phyloP scores from a whole-genome alignment of 1,139 yeast genomes.

The Yamadazyma atlantica region DNA sequence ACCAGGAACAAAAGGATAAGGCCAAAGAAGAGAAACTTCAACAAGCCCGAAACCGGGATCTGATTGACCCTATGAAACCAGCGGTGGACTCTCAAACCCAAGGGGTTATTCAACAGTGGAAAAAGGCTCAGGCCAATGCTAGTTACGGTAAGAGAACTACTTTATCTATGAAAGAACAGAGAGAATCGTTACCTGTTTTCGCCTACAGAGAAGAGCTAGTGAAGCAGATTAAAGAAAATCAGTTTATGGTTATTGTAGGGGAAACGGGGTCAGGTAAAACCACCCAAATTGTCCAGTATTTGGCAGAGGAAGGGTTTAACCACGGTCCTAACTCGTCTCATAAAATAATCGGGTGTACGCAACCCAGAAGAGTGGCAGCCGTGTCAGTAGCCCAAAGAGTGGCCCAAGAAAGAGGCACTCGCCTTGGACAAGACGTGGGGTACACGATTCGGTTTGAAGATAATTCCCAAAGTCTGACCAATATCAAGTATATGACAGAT shows the following conservation, averaged over 20 bases:
- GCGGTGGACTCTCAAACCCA: conserved; percentile 1
- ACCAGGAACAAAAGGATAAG: conserved; percentile 49
- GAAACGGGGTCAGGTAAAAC: conserved; percentile 50
- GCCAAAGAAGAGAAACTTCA: conserved; percentile 30
- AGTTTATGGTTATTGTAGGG: conserved; percentile 47
- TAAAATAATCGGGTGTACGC: conserved; percentile 75
- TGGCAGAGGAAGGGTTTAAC: conserved; percentile 39
- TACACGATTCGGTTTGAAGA: conserved; percentile 90
- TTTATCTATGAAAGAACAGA: conserved; percentile 61
- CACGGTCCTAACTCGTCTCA: conserved; percentile 15
- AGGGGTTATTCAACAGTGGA: conserved; percentile 17
- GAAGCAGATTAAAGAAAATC: conserved; percentile 48
- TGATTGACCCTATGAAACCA: conserved; percentile 43
- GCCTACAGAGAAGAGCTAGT: conserved; percentile 59
- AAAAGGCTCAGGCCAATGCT: conserved; percentile 40
- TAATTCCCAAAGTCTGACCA: conserved; percentile 52
- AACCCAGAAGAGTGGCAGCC: conserved; percentile 96
- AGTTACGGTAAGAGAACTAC: conserved; percentile 56
- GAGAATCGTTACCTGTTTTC: conserved; percentile 73
- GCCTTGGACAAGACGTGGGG: conserved; percentile 80
- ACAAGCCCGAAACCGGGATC: conserved; percentile 19
- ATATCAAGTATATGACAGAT: conserved; percentile 80
- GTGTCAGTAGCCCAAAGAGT: conserved; percentile 92
- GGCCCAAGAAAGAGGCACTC: conserved; percentile 74
- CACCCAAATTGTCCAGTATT: conserved; percentile 41